Evolutionary conservation across 2,329 filamentous ascomycete species (phyloP), one percentile per base, ranked within the genome.

Genomic region (Colletotrichum aenigma): DNA sequence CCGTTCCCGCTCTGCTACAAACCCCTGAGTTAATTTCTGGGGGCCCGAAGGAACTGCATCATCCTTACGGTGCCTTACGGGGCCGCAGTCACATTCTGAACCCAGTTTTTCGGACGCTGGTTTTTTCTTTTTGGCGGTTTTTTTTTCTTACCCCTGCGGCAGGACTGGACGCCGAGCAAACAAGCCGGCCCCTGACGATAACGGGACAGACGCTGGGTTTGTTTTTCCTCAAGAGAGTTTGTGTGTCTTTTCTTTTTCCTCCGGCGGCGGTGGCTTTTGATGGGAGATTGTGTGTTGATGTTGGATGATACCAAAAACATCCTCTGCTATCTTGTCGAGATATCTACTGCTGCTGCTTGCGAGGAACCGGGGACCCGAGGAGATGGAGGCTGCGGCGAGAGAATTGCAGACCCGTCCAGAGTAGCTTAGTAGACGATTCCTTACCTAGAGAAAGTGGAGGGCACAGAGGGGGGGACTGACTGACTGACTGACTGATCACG

Each of bases 31-130:
- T 30, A 26, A 60, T 60, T 12, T 60, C 28, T 34, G 58, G 56
- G 55, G 24, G 9, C 24, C 58, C 15, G 30, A 24, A 68, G 62
- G 62, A 72, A 8, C 38, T 48, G 10, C 73, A 75, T 75, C 73
- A 75, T 75, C 73, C 69, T 75, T 62, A 75, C 70, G 71, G 71
- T 43, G 58, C 38, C 71, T 74, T 74, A 71, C 60, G 48, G 60
- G 48, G 71, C 43, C 26, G 30, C 28, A 5, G 10, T 34, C 32
- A 34, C 30, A 61, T 9, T 34, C 32, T 16, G 24, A 36, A 64
- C 34, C 66, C 66, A 21, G 66, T 69, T 43, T 69, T 61, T 24
- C 28, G 58, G 28, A n/a, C 58, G 28, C n/a, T 34, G 28, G 12
- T 13, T 13, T 12, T 28, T 60, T 10, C 18, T 48, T 43, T 48